Evolutionary conservation across 352 stramenopile genomes (phyloP), one percentile per base, ranked within the genome.

Genomic region (Pythium aphanidermatum): DNA sequence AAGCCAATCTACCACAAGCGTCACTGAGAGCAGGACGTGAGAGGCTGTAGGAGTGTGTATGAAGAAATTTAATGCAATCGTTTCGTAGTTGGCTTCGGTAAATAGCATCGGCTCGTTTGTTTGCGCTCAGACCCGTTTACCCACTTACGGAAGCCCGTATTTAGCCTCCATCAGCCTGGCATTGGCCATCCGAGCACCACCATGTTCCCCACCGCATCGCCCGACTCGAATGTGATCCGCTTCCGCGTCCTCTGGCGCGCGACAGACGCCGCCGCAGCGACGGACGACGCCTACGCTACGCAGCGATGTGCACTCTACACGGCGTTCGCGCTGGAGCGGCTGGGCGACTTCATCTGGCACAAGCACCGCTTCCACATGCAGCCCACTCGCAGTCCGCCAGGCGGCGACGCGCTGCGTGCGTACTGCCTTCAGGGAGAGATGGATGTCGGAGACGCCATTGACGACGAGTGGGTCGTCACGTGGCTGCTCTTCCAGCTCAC

Each of bases 391-490:
- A 39, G 20, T 7, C 40, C 12, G 32, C 29, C 12, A 28, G 3
- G 20, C 17, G 13, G 21, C 2, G 7, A 19, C 12, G 16, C 4
- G 13, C 44, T 54, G 19, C 43, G 52, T 4, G 9, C 10, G 19
- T 44, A 30, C 25, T 55, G 30, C n/a, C 33, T 63, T 6, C 26
- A 48, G n/a, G 56, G 51, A 20, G 55, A 60, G 42, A 58, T 46
- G 30, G 20, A 32, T 16, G 55, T 68, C 13, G 59, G 56, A 8
- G 60, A 69, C 37, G 64, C 67, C 34, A 58, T 73, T 41, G 48
- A 71, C 20, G 67, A 78, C 37, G 67, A 78, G 34, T 78, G 67
- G 67, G 60, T 74, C 33, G 55, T 66, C 33, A 64, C 55, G 21
- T 62, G 52, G 26, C 39, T 70, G 17, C 46, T 78, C 11, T 55